Evolutionary conservation across 345 rosid species (phyloP).

Genomic region (Abelmoschus esculentus): DNA sequence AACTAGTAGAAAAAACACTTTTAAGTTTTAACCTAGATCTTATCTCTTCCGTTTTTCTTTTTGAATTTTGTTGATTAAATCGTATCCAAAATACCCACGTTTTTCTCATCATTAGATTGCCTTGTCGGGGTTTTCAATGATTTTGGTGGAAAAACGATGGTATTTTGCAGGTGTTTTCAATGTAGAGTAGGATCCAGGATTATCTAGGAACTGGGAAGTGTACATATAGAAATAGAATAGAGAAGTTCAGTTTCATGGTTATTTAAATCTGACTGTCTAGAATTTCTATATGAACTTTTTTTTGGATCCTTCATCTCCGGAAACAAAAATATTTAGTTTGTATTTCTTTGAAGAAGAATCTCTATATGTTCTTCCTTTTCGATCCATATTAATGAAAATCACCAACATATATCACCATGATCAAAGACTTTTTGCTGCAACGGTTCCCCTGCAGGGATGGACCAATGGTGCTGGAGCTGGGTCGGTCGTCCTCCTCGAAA

Average conservation of each 20-base stretch:
- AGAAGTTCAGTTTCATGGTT: slow-evolving; percentile 1
- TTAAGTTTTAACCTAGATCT: background rate
- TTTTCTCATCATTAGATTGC: slow-evolving; percentile 34
- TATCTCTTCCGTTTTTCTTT: background rate
- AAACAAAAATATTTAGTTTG: background rate
- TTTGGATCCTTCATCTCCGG: slow-evolving; percentile 4
- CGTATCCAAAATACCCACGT: slow-evolving; percentile 54
- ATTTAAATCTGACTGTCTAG: background rate
- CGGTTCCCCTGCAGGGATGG: no score
- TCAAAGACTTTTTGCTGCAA: no score
- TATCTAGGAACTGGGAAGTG: background rate
- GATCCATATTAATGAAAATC: no score
- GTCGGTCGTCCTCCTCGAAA: no score
- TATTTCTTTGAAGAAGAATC: background rate
- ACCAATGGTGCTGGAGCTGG: no score
- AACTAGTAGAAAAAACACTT: slow-evolving; percentile 41
- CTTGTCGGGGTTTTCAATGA: background rate
- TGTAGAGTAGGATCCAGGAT: background rate
- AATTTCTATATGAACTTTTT: background rate
- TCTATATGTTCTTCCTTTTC: no score
- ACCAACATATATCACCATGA: no score
- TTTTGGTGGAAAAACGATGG: slow-evolving; percentile 42
- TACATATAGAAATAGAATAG: slow-evolving; percentile 5
- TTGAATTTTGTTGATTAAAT: background rate
- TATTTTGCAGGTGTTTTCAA: slow-evolving; percentile 30